phyloP scores from a whole-genome alignment of 108 stramenopile species.

The Skeletonema grethae region DNA sequence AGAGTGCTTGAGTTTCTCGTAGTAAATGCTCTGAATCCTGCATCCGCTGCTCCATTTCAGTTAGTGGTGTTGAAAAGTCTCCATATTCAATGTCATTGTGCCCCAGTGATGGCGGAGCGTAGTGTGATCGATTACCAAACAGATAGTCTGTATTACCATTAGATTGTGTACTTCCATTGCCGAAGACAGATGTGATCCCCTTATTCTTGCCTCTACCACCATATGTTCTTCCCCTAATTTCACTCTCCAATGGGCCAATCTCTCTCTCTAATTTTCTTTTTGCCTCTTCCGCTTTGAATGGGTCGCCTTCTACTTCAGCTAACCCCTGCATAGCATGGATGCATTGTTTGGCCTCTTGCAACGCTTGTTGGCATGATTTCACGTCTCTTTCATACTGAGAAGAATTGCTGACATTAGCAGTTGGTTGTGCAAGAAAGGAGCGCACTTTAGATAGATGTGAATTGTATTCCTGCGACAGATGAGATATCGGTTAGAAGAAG shows the following conservation, averaged over 20 bases:
- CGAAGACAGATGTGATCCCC: constrained; percentile 2
- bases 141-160: constrained; percentile 16
- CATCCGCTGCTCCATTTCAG: constrained; percentile 57
- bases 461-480: constrained; percentile 67
- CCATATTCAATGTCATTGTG: constrained; percentile 32
- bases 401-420: not conserved
- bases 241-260: constrained; percentile 61
- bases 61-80: constrained; percentile 26
- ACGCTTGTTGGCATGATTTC: constrained; percentile 51
- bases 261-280: constrained; percentile 66
- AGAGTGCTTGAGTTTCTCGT: constrained; percentile 72
- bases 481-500: not conserved
- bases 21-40: constrained; percentile 68
- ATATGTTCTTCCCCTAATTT: constrained; percentile 55
- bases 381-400: constrained; percentile 8
- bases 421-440: constrained; percentile 60
- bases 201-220: constrained; percentile 1
- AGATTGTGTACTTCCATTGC: not conserved
- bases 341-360: constrained; percentile 64
- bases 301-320: constrained; percentile 77
- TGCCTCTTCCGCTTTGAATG: constrained; percentile 62
- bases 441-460: constrained; percentile 63
- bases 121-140: constrained; percentile 32
- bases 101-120: constrained; percentile 23
- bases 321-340: constrained; percentile 76